phyloP scores from a whole-genome alignment of 345 rosid species.

The Clarkia xantiana region DNA sequence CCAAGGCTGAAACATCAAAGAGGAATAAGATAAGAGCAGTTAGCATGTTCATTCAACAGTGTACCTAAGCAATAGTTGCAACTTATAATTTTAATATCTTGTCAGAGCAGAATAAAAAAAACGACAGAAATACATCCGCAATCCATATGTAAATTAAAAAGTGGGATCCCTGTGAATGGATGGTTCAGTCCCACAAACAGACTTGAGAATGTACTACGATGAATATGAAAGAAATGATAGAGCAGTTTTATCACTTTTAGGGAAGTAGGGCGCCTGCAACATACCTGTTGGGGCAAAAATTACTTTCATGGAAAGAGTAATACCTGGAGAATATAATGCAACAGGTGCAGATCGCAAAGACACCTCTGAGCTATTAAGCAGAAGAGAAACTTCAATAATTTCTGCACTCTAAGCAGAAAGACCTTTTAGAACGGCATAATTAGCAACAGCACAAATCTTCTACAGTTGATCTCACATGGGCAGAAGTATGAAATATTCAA shows the following conservation, averaged over 20 bases:
- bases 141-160: no score
- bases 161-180: no score
- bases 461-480: background rate
- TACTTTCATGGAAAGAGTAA: background rate
- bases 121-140: no score
- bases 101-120: no score
- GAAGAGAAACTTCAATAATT: conserved; percentile 47
- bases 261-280: no score
- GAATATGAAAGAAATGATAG: no score
- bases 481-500: background rate
- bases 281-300: background rate
- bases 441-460: background rate
- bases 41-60: no score
- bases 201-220: no score
- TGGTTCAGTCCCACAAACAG: no score
- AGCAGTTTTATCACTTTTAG: background rate
- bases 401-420: conserved; percentile 75
- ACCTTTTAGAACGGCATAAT: conserved; percentile 15
- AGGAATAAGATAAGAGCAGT: background rate
- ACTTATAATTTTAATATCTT: no score
- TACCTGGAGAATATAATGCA: conserved; percentile 74
- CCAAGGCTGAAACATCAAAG: background rate
- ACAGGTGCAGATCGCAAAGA: conserved; percentile 34
- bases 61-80: no score
- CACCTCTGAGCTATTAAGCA: conserved; percentile 48